phyloP scores from a whole-genome alignment of 2,329 filamentous ascomycete genomes.

The Arthrobotrys iridis region DNA sequence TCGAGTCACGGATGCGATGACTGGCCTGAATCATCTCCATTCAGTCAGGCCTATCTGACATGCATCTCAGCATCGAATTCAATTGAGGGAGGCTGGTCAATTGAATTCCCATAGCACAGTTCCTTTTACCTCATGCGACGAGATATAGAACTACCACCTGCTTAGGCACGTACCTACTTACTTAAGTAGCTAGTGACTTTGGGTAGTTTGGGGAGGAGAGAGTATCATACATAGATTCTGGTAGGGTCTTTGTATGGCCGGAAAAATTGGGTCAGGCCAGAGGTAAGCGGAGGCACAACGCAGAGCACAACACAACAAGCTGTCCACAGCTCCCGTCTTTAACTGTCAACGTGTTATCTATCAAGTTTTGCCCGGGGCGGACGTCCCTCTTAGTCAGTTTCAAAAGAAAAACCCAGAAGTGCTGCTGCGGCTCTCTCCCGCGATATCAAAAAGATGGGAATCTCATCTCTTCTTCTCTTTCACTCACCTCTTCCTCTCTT shows the following conservation, averaged over 20 bases:
- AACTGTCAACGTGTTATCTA: slow-evolving; percentile 53
- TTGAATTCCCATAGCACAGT: no score
- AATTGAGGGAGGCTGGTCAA: background rate
- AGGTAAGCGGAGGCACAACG: background rate
- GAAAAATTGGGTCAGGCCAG: background rate
- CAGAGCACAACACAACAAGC: slow-evolving; percentile 25
- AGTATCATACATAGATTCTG: no score
- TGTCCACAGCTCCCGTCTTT: background rate
- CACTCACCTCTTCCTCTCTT: background rate
- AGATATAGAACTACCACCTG: no score
- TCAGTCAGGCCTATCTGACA: background rate
- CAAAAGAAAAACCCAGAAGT: background rate
- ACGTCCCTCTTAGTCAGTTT: background rate
- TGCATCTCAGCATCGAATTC: no score
- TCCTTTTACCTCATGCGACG: no score
- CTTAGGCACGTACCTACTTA: no score
- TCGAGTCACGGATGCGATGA: slow-evolving; percentile 41
- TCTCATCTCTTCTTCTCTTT: background rate
- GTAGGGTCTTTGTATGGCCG: background rate
- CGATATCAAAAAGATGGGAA: slow-evolving; percentile 16
- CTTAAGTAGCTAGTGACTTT: no score
- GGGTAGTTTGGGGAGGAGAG: no score
- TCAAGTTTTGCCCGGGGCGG: background rate
- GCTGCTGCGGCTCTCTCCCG: background rate
- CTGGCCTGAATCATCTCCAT: slow-evolving; percentile 39